Percentiles rank a stretch among this genome's conserved stretches.
Conservation (phyloP, 1,284 basidiomycete genomes). For the Fomitopsis palustris region DNA sequence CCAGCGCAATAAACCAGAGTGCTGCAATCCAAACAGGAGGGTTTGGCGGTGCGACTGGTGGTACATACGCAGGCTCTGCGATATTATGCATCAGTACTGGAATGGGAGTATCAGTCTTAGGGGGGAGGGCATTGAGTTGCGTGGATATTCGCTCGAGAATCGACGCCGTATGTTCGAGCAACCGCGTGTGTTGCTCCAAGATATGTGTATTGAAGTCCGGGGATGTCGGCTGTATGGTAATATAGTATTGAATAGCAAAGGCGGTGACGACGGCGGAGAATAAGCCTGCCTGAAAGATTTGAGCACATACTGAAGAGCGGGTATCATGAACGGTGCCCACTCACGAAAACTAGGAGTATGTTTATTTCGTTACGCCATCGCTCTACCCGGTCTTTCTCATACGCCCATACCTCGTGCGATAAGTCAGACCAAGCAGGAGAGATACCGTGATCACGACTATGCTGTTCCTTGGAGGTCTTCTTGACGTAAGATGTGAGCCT, state of each 20-base stretch:
- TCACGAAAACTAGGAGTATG: not conserved
- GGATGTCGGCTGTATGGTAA: not conserved
- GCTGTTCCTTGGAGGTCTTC: no score
- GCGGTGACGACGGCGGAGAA: conserved; percentile 1
- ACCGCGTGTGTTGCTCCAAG: not conserved
- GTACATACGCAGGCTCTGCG: not conserved
- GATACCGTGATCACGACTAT: no score
- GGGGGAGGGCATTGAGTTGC: not conserved
- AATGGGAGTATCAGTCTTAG: no score
- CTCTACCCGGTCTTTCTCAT: not conserved
- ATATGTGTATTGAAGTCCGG: not conserved
- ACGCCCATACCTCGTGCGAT: not conserved
- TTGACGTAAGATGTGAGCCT: no score
- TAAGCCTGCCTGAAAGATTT: not conserved
- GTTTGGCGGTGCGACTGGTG: not conserved
- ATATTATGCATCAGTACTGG: not conserved
- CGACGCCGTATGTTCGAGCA: not conserved
- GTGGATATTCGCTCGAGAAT: not conserved
- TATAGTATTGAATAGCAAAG: not conserved
- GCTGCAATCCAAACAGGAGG: not conserved
- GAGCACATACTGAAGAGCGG: no score
- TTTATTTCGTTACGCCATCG: not conserved
- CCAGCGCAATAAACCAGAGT: not conserved
- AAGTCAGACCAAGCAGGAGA: not conserved
- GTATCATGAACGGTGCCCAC: not conserved